Evolutionary conservation across 306 rosid genomes (phyloP).

Genomic region (Amphicarpaea edgeworthii): DNA sequence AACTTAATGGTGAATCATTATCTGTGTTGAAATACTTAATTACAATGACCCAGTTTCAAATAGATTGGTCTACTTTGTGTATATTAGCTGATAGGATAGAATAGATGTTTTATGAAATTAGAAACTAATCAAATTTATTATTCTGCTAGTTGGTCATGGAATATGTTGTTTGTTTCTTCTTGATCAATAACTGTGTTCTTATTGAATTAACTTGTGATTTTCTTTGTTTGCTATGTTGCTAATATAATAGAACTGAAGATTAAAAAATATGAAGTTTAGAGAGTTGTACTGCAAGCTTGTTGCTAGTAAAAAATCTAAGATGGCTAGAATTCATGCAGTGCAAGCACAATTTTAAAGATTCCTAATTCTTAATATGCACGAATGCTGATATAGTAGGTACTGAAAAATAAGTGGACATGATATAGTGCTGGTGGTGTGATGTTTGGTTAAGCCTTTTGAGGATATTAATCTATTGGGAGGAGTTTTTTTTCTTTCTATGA

Average conservation of each 20-base stretch:
- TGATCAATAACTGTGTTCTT: no score
- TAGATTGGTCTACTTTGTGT: neutral
- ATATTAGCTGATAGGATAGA: neutral
- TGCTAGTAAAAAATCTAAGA: slow-evolving; percentile 57
- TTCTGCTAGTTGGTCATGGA: no score
- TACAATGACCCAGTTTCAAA: neutral
- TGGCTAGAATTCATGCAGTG: slow-evolving; percentile 53
- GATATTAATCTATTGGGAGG: slow-evolving; percentile 51
- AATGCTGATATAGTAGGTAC: no score
- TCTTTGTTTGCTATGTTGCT: neutral
- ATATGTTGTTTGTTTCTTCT: no score
- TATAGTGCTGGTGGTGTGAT: slow-evolving; percentile 58
- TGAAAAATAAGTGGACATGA: slow-evolving; percentile 68
- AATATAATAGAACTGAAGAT: no score
- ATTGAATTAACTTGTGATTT: slow-evolving; percentile 5
- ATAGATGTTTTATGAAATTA: no score
- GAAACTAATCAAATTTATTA: no score
- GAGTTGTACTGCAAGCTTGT: slow-evolving; percentile 57
- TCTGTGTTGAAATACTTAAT: neutral
- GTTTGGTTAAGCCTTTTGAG: slow-evolving; percentile 65
- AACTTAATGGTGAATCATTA: neutral
- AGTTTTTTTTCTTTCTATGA: slow-evolving; percentile 4
- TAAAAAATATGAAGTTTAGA: slow-evolving; percentile 57
- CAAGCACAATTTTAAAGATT: slow-evolving; percentile 65
- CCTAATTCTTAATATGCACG: slow-evolving; percentile 63